These are phyloP conservation scores for Diaporthe aspalathi DNA, from an alignment of 2,329 filamentous ascomycete genomes.

Conservation along the genomic window DNA sequence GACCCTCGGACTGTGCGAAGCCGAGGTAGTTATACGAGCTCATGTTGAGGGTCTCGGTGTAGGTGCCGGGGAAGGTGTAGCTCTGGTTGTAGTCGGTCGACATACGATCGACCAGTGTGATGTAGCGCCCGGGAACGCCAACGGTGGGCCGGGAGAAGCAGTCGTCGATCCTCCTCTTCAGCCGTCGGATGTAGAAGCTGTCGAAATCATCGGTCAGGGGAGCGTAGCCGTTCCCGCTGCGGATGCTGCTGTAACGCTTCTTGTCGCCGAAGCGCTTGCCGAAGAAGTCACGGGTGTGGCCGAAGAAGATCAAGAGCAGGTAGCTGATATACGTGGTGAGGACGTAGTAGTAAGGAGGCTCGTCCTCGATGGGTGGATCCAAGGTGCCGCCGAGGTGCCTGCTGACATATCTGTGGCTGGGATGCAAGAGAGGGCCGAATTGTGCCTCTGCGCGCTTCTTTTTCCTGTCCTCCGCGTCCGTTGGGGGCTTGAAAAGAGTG, in stretches of 20 bases:
- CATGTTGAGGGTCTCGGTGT: constrained; percentile 96
- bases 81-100: constrained; percentile 92
- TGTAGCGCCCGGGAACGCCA: constrained; percentile 92
- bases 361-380: constrained; percentile 87
- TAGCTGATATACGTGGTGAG: constrained; percentile 99
- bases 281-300: constrained; percentile 96
- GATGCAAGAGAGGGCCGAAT: constrained; percentile 86
- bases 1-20: constrained; percentile 96
- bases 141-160: constrained; percentile 94
- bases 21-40: constrained; percentile 99
- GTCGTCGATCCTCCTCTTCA: constrained; percentile 96
- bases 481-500: constrained; percentile 88
- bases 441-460: constrained; percentile 86
- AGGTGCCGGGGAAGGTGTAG: constrained; percentile 89
- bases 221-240: constrained; percentile 87
- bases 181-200: constrained; percentile 93
- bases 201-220: constrained; percentile 98
- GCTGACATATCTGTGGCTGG: constrained; percentile 89
- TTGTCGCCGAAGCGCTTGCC: constrained; percentile 92
- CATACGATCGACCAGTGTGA: constrained; percentile 90
- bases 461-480: constrained; percentile 82
- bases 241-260: constrained; percentile 83
- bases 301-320: constrained; percentile 92
- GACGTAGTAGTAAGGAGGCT: constrained; percentile 96
- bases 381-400: constrained; percentile 85